Evolutionary conservation across 495 filamentous ascomycete genomes (phyloP).

Genomic region (Penicillium daleae): DNA sequence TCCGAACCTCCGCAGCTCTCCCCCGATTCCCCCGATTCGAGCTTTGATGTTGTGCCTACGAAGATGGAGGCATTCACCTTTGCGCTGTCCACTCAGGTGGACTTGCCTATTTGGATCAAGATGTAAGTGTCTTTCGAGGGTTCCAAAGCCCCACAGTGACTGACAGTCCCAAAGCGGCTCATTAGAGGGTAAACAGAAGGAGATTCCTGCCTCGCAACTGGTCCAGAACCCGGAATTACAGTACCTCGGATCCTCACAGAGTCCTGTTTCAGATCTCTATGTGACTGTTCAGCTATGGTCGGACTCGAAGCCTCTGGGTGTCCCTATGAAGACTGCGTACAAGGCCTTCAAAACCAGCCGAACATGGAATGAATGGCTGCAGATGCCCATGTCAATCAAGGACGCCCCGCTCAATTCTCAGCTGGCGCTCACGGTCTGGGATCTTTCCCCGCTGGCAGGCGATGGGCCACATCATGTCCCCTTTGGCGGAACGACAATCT

Average conservation of each 20-base stretch:
- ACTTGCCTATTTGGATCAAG: conserved; percentile 79
- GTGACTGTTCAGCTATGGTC: conserved; percentile 93
- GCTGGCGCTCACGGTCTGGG: conserved; percentile 94
- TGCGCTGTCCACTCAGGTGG: conserved; percentile 78
- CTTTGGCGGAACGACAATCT: conserved; percentile 91
- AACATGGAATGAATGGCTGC: conserved; percentile 95
- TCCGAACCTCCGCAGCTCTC: too few relatives aligned
- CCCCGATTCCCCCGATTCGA: neutral
- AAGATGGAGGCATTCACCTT: conserved; percentile 94
- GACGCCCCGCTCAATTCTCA: conserved; percentile 77
- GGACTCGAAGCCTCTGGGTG: conserved; percentile 90
- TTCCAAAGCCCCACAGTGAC: neutral
- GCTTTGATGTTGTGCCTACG: conserved; percentile 6
- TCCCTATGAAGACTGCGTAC: conserved; percentile 90
- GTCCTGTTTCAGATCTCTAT: conserved; percentile 81
- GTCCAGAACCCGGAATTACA: conserved; percentile 76
- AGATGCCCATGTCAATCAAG: conserved; percentile 79
- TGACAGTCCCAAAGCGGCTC: conserved; percentile 61
- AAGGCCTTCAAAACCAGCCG: conserved; percentile 80
- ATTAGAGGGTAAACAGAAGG: conserved; percentile 83
- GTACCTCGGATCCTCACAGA: conserved; percentile 80
- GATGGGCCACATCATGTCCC: conserved; percentile 75
- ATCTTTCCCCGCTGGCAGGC: conserved; percentile 78
- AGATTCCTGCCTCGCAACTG: conserved; percentile 77
- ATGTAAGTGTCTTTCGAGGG: conserved; percentile 58